These are phyloP conservation scores for Glomus cerebriforme DNA, from an alignment of 192 early-diverging fungal genomes.

Conservation along the genomic window DNA sequence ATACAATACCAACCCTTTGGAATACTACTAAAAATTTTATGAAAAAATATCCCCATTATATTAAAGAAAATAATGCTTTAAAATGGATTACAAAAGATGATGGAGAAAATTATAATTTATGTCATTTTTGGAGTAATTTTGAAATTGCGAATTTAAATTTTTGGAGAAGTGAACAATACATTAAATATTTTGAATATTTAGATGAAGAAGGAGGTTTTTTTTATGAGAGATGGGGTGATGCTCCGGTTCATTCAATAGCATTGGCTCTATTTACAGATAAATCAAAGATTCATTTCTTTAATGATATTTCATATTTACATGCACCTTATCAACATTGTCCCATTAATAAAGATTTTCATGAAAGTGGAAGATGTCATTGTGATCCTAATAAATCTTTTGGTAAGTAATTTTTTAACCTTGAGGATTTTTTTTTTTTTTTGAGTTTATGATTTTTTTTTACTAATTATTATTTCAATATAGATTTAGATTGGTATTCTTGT, in stretches of 20 bases:
- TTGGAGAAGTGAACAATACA: slow-evolving; percentile 66
- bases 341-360: slow-evolving; percentile 46
- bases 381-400: slow-evolving; percentile 55
- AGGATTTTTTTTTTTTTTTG: not conserved
- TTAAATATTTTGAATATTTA: slow-evolving; percentile 64
- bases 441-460: too few relatives aligned
- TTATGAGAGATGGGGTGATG: slow-evolving; percentile 80
- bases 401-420: slow-evolving; percentile 25
- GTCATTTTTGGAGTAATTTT: slow-evolving; percentile 88
- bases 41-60: slow-evolving; percentile 51
- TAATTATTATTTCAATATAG: not conserved
- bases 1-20: slow-evolving; percentile 78
- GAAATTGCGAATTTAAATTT: slow-evolving; percentile 80
- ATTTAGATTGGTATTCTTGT: not conserved
- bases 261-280: slow-evolving; percentile 61
- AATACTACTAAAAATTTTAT: slow-evolving; percentile 61
- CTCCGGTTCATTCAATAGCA: slow-evolving; percentile 72
- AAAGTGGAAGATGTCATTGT: slow-evolving; percentile 49
- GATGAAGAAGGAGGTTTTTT: slow-evolving; percentile 85
- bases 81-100: slow-evolving; percentile 57
- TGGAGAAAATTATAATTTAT: slow-evolving; percentile 35
- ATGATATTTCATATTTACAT: slow-evolving; percentile 74
- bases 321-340: slow-evolving; percentile 73
- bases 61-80: slow-evolving; percentile 56
- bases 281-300: slow-evolving; percentile 71